A percentile compares a stretch with the other conserved stretches of the same genome.
Evolutionary conservation across 1,139 yeast genomes (phyloP).

Genomic region (Suhomyces kunorum): DNA sequence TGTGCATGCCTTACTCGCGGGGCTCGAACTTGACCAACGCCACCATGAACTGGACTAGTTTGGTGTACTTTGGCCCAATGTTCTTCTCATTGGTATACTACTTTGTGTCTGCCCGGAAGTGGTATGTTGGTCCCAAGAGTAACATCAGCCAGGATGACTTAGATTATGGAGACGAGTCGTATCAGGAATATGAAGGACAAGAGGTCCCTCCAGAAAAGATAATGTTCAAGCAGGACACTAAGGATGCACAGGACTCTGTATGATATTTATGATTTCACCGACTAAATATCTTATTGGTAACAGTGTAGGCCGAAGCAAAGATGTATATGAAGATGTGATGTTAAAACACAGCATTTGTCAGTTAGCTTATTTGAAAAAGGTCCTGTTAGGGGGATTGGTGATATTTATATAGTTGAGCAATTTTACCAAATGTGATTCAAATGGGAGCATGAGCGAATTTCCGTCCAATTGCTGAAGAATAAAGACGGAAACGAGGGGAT

Average conservation of each 20-base stretch:
- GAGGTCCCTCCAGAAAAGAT: slow-evolving; percentile 4
- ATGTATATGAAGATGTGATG: no score
- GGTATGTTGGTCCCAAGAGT: slow-evolving; percentile 70
- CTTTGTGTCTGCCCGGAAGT: slow-evolving; percentile 57
- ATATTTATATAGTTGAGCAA: no score
- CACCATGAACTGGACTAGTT: slow-evolving; percentile 69
- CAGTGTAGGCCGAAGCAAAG: no score
- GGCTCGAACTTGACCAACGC: slow-evolving; percentile 51
- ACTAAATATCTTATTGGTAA: not conserved
- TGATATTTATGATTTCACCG: not conserved
- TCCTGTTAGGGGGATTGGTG: no score
- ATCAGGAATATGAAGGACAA: slow-evolving; percentile 9
- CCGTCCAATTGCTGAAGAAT: no score
- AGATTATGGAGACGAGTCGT: slow-evolving; percentile 14
- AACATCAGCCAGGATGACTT: slow-evolving; percentile 47
- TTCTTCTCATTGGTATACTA: slow-evolving; percentile 54
- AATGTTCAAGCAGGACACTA: not conserved
- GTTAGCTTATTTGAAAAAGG: no score
- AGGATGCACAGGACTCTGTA: slow-evolving; percentile 7
- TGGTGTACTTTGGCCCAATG: slow-evolving; percentile 69
- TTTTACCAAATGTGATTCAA: no score
- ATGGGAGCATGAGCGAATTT: no score
- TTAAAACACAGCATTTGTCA: no score
- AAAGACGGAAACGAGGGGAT: no score
- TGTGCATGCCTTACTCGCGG: slow-evolving; percentile 61